phyloP scores from a whole-genome alignment of 1,139 yeast genomes.

The Debaryomycetaceae sp. region DNA sequence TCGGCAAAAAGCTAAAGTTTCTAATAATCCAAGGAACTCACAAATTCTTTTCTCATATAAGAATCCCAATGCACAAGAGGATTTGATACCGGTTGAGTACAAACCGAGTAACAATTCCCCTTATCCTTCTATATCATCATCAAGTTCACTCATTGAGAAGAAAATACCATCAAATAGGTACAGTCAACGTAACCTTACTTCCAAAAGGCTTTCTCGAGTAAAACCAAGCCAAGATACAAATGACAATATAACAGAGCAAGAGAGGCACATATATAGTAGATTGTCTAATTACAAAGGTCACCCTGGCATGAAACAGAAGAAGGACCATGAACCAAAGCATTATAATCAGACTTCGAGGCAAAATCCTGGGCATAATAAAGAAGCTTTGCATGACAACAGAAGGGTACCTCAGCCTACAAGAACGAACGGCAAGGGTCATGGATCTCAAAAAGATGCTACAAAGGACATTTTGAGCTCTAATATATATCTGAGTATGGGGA shows the following conservation, averaged over 20 bases:
- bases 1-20: background rate
- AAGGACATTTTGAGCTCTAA: background rate
- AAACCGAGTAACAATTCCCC: conserved; percentile 16
- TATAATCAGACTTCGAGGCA: background rate
- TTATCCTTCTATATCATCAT: conserved; percentile 15
- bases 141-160: conserved; percentile 12
- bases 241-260: background rate
- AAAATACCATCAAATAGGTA: conserved; percentile 13
- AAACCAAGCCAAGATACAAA: conserved; percentile 2
- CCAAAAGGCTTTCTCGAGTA: conserved; percentile 15
- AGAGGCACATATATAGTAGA: background rate
- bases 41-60: conserved; percentile 32
- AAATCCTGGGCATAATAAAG: background rate
- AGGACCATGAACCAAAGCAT: background rate
- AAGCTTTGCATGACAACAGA: background rate
- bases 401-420: background rate
- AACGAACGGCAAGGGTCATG: background rate
- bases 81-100: conserved; percentile 3
- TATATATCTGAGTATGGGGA: background rate
- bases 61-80: conserved; percentile 15
- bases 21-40: conserved; percentile 21
- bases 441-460: background rate
- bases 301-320: background rate
- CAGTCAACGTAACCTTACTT: conserved; percentile 15
- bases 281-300: background rate